A percentile compares a stretch with the other conserved stretches of the same genome.
phyloP scores from a whole-genome alignment of 805 yeast genomes.

The Nakazawaea ernobii region DNA sequence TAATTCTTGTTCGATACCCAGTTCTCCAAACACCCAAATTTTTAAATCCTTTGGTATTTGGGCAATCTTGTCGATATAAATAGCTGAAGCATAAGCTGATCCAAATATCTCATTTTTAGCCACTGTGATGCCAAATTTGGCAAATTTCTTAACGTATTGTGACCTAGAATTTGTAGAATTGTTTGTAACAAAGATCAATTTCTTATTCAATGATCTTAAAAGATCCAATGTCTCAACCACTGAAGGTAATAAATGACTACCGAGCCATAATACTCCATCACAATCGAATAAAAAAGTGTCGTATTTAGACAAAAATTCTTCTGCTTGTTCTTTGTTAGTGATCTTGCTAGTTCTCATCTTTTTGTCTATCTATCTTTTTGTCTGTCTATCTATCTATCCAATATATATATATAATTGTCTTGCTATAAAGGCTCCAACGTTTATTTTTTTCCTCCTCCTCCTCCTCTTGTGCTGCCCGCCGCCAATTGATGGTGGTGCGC shows the following conservation, averaged over 20 bases:
- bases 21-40: constrained; percentile 86
- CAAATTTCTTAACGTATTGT: constrained; percentile 72
- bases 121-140: constrained; percentile 45
- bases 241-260: constrained; percentile 71
- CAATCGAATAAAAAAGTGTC: constrained; percentile 93
- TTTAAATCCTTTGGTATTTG: constrained; percentile 70
- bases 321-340: constrained; percentile 39
- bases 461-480: too few species aligned
- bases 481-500: too few species aligned
- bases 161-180: constrained; percentile 87
- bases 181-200: constrained; percentile 86
- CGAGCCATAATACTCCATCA: constrained; percentile 96
- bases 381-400: neutral
- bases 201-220: constrained; percentile 51
- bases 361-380: neutral
- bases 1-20: constrained; percentile 80
- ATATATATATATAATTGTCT: neutral
- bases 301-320: constrained; percentile 52
- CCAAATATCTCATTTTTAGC: constrained; percentile 75
- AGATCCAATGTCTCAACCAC: constrained; percentile 70
- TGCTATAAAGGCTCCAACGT: neutral
- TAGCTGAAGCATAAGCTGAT: constrained; percentile 86
- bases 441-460: neutral
- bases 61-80: constrained; percentile 72
- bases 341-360: constrained; percentile 43